A percentile compares a stretch with the other conserved stretches of the same genome.
phyloP scores from a whole-genome alignment of 164 flowering plant genomes.

The Aristolochia contorta region DNA sequence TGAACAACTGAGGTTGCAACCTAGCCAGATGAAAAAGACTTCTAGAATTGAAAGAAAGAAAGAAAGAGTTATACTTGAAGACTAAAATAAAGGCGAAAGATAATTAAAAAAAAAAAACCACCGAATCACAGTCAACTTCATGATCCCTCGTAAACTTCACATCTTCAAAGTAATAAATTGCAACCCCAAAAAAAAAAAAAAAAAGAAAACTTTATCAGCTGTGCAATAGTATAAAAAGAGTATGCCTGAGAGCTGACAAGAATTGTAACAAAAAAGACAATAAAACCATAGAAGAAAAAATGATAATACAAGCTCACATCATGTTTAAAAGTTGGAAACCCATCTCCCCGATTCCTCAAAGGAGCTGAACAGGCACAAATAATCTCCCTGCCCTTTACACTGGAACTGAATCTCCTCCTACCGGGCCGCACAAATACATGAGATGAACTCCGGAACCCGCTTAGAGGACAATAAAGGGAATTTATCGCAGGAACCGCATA shows the following conservation, averaged over 20 bases:
- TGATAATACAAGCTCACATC: conserved; percentile 12
- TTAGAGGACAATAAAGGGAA: too few relatives aligned
- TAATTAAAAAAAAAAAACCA: too few relatives aligned
- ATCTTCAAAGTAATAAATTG: too few relatives aligned
- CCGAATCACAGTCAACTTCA: too few relatives aligned
- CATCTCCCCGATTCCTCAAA: conserved; percentile 23
- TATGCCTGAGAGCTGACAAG: too few relatives aligned
- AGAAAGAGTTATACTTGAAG: too few relatives aligned
- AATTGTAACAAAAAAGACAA: not conserved
- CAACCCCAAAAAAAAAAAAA: too few relatives aligned
- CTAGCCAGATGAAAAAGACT: not conserved
- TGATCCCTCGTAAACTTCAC: too few relatives aligned
- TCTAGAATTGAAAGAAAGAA: too few relatives aligned
- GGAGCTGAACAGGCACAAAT: conserved; percentile 54
- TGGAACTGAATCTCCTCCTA: not conserved
- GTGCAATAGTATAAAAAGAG: not conserved
- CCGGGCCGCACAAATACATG: not conserved
- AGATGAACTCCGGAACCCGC: too few relatives aligned
- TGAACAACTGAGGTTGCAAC: not conserved
- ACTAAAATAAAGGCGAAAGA: too few relatives aligned
- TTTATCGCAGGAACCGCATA: too few relatives aligned
- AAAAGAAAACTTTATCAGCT: not conserved
- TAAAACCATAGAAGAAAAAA: not conserved
- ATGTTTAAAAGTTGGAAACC: conserved; percentile 9
- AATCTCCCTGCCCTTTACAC: conserved; percentile 18